Conservation (phyloP, 805 yeast genomes). For the Starmerella floricola region DNA sequence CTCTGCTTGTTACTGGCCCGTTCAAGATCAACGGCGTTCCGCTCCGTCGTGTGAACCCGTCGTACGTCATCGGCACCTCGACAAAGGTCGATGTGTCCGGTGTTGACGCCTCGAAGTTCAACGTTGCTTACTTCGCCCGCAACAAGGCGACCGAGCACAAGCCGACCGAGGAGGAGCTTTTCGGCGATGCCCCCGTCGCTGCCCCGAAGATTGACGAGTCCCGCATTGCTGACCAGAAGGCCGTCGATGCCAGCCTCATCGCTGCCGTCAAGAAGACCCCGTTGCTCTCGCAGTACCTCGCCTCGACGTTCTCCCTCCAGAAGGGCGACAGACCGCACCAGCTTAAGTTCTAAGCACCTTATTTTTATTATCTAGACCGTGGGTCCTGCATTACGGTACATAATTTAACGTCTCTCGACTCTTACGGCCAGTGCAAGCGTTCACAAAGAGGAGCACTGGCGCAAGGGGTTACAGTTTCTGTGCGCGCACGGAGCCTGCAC, state of each 20-base stretch:
- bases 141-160: slow-evolving; percentile 73
- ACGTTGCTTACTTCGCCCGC: slow-evolving; percentile 91
- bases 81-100: slow-evolving; percentile 72
- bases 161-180: slow-evolving; percentile 76
- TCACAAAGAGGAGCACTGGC: no score
- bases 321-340: slow-evolving; percentile 97
- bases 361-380: slow-evolving; percentile 7
- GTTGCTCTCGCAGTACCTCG: slow-evolving; percentile 89
- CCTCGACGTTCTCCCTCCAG: slow-evolving; percentile 91
- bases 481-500: no score
- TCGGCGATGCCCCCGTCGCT: slow-evolving; percentile 65
- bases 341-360: slow-evolving; percentile 69
- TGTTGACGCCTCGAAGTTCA: slow-evolving; percentile 72
- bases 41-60: slow-evolving; percentile 96
- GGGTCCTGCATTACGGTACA: slow-evolving; percentile 5
- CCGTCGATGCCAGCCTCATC: slow-evolving; percentile 82
- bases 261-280: slow-evolving; percentile 95
- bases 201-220: slow-evolving; percentile 83
- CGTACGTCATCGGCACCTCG: slow-evolving; percentile 98
- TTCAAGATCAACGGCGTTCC: slow-evolving; percentile 99
- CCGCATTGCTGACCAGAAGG: slow-evolving; percentile 94
- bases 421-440: no score
- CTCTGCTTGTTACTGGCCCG: slow-evolving; percentile 94
- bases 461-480: no score
- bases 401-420: slow-evolving; percentile 3